Conservation (phyloP, 2,329 filamentous ascomycete species). For the Oidium heveae region DNA sequence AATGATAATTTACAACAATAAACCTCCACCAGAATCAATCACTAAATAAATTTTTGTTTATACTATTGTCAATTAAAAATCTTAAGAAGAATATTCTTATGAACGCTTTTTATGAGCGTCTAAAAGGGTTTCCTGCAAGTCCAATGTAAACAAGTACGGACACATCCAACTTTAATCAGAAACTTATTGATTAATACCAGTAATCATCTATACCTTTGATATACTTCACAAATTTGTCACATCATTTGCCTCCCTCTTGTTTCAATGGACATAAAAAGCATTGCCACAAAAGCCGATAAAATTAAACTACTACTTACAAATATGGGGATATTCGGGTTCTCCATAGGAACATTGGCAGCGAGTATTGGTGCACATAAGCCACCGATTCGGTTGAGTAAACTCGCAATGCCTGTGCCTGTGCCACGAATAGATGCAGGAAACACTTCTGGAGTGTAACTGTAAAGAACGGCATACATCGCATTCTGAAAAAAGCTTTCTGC, state of each 20-base stretch:
- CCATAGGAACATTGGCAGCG: slow-evolving; percentile 22
- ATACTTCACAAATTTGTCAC: too few species aligned
- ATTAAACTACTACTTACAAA: slow-evolving; percentile 31
- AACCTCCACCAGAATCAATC: too few species aligned
- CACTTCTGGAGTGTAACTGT: slow-evolving; percentile 53
- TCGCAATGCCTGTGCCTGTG: slow-evolving; percentile 46
- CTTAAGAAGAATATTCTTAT: too few species aligned
- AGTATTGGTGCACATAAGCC: slow-evolving; percentile 45
- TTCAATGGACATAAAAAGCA: slow-evolving; percentile 36
- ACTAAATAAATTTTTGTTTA: too few species aligned
- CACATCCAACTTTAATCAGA: too few species aligned
- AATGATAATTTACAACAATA: too few species aligned
- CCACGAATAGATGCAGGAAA: slow-evolving; percentile 49
- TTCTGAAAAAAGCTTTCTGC: slow-evolving; percentile 48
- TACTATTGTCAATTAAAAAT: too few species aligned
- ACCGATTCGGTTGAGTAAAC: slow-evolving; percentile 41
- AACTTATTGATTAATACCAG: too few species aligned
- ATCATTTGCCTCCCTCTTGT: slow-evolving; percentile 32
- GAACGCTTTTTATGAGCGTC: too few species aligned
- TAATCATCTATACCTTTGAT: too few species aligned
- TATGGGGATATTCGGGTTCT: slow-evolving; percentile 27
- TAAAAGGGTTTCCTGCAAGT: too few species aligned
- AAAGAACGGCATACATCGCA: slow-evolving; percentile 54
- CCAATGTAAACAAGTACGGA: too few species aligned
- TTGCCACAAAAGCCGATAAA: slow-evolving; percentile 30